These are phyloP conservation scores for Cercophora sp. DNA, from an alignment of 495 filamentous ascomycete genomes.

Conservation along the genomic window DNA sequence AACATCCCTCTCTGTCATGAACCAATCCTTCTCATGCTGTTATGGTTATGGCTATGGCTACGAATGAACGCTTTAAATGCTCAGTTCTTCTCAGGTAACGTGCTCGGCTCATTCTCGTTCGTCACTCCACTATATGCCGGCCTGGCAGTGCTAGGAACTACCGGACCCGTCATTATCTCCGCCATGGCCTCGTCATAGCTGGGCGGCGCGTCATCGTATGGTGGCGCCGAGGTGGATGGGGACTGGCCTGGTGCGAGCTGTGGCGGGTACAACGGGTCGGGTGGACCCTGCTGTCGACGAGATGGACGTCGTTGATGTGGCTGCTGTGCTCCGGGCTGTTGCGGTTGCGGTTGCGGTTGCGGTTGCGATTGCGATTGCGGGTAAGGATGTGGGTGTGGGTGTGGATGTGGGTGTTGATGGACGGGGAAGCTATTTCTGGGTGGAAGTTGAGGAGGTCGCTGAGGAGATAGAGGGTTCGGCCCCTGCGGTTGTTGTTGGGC, in stretches of 20 bases:
- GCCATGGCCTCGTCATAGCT: conserved; percentile 92
- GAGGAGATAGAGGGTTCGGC: conserved; percentile 1
- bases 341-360: conserved; percentile 25
- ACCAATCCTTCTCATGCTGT: not conserved
- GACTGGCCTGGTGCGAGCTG: conserved; percentile 35
- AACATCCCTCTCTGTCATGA: not conserved
- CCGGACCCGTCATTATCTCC: conserved; percentile 54
- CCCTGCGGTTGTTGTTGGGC: conserved; percentile 4
- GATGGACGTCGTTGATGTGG: conserved; percentile 10
- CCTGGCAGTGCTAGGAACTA: conserved; percentile 29
- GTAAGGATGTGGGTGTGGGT: too few relatives aligned
- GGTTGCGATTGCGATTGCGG: too few relatives aligned
- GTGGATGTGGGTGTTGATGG: too few relatives aligned
- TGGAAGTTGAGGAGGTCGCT: conserved; percentile 4
- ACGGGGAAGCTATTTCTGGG: not conserved
- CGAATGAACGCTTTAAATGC: too few relatives aligned
- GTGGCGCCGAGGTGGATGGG: conserved; percentile 22
- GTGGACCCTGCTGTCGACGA: too few relatives aligned
- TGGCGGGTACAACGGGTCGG: conserved; percentile 44
- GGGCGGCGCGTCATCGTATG: conserved; percentile 63
- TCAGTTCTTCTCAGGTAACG: conserved; percentile 35
- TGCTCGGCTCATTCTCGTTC: conserved; percentile 45
- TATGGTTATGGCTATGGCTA: not conserved
- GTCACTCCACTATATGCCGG: conserved; percentile 49
- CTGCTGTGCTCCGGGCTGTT: conserved; percentile 11